Base-by-base conservation (phyloP, 306 rosid species). In the Ammopiptanthus mongolicus region DNA sequence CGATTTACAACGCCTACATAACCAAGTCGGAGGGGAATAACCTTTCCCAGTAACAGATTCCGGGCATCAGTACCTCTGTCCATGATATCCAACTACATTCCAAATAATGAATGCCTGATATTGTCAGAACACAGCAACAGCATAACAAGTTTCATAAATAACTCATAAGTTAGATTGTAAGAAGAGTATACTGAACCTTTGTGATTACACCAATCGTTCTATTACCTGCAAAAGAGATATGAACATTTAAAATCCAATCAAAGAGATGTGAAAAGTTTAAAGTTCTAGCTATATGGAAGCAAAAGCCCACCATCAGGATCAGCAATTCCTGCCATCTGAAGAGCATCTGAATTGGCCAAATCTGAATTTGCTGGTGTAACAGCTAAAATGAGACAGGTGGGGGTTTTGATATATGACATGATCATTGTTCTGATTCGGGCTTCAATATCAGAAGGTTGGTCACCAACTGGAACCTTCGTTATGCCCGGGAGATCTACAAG, bases 51-150 rank as follows among this genome's bases (percentile, higher is more conserved):
- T 88, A 96, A 89, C 69, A 96, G 90, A 82, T 96, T 96, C 44
- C 92, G 89, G 23, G 99, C 99, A 87, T 96, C 99, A 33, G 99
- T 96, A 87, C 99, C 99, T 90, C 99, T 92, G 82, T 96, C 99
- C 99, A 96, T 96, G 77, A 96, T 92, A 84, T 96, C 98, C 89
- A 95, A 81, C 98, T 95, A 58, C 65, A 74, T 28, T 69, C 67
- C 69, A 66, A 25, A 76, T 34, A 61, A 78, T 6, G 39, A 60
- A 34, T 18, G 55, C 59, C 59, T 51, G 75, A 55, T 19, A 44
- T 69, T 44, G 80, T 90, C 83, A 86, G 77, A 68, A 79, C 25
- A 46, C 6, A 44, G 58, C 41, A 60, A 81, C 69, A 79, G 69
- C 77, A 62, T 37, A 69, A 63, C 21, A 47, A 62, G 65, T 11